phyloP scores from a whole-genome alignment of 371 early-diverging fungal genomes.

The Syncephalis plumigaleata region DNA sequence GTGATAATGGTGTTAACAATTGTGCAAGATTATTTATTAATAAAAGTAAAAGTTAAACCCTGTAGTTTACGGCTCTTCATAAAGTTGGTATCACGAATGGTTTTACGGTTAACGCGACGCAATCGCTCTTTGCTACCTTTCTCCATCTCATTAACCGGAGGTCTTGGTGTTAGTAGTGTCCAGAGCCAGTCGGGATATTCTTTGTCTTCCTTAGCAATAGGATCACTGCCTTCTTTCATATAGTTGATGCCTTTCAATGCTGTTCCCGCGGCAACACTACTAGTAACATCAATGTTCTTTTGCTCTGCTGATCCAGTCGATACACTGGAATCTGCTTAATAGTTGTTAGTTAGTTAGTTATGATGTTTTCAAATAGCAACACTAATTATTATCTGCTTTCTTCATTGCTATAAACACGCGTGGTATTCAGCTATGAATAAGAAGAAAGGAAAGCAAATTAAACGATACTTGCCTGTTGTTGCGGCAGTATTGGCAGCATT shows the following conservation, averaged over 20 bases:
- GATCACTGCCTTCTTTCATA: constrained; percentile 61
- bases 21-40: too few relatives aligned
- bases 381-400: too few relatives aligned
- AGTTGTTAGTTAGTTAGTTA: too few relatives aligned
- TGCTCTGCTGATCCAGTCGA: too few relatives aligned
- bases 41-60: not conserved
- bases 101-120: constrained; percentile 2
- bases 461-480: constrained; percentile 6
- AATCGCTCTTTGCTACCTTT: constrained; percentile 9
- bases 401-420: too few relatives aligned
- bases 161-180: constrained; percentile 30
- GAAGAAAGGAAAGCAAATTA: constrained; percentile 4
- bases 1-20: too few relatives aligned
- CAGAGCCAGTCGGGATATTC: constrained; percentile 90
- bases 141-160: constrained; percentile 20
- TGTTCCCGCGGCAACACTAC: constrained; percentile 56
- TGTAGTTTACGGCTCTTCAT: constrained; percentile 7
- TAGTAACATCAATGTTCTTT: constrained; percentile 10
- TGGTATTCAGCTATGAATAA: too few relatives aligned
- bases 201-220: constrained; percentile 67
- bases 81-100: constrained; percentile 11
- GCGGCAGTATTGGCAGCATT: not conserved
- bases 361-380: too few relatives aligned
- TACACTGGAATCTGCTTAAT: too few relatives aligned
- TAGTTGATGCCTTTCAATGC: constrained; percentile 73